Percentiles rank a stretch among this genome's conserved stretches.
Conservation (phyloP, 1,284 basidiomycete species). For the Coriolopsis trogii region DNA sequence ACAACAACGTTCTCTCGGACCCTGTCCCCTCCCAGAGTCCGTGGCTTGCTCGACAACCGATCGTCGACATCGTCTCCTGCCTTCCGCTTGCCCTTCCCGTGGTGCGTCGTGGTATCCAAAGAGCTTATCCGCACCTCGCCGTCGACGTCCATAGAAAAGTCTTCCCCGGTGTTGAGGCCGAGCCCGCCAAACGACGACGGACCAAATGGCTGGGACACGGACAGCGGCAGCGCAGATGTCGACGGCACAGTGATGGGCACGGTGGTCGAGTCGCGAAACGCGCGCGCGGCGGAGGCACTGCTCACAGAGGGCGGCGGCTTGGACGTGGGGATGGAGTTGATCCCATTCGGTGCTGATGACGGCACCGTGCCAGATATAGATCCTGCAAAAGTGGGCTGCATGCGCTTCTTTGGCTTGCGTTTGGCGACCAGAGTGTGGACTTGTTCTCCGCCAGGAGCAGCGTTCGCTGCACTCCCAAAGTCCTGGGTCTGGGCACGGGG, state of each 20-base stretch:
- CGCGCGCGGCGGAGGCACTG: constrained; percentile 15
- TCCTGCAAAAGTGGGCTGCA: constrained; percentile 53
- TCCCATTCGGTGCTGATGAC: constrained; percentile 37
- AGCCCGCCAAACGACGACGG: constrained; percentile 19
- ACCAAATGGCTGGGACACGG: constrained; percentile 22
- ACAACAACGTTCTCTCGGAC: constrained; percentile 51
- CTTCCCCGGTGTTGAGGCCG: constrained; percentile 22
- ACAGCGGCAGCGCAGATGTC: constrained; percentile 16
- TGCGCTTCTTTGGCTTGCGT: constrained; percentile 64
- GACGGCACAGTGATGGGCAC: constrained; percentile 18
- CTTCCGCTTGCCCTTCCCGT: constrained; percentile 51
- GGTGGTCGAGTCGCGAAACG: constrained; percentile 29
- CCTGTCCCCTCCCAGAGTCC: constrained; percentile 76
- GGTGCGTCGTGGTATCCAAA: constrained; percentile 37
- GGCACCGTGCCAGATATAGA: constrained; percentile 35
- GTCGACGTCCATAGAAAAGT: constrained; percentile 39
- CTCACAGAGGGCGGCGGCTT: constrained; percentile 12
- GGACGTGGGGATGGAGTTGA: constrained; percentile 13
- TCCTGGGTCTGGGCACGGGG: constrained; percentile 39
- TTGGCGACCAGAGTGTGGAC: constrained; percentile 77
- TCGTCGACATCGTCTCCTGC: constrained; percentile 50
- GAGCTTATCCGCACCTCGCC: constrained; percentile 57
- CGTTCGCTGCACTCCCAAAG: constrained; percentile 39
- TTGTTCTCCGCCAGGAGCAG: constrained; percentile 46
- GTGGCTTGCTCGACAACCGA: constrained; percentile 46